Conservation (phyloP, 2,329 filamentous ascomycete genomes). For the Chaetomiaceae sp. region DNA sequence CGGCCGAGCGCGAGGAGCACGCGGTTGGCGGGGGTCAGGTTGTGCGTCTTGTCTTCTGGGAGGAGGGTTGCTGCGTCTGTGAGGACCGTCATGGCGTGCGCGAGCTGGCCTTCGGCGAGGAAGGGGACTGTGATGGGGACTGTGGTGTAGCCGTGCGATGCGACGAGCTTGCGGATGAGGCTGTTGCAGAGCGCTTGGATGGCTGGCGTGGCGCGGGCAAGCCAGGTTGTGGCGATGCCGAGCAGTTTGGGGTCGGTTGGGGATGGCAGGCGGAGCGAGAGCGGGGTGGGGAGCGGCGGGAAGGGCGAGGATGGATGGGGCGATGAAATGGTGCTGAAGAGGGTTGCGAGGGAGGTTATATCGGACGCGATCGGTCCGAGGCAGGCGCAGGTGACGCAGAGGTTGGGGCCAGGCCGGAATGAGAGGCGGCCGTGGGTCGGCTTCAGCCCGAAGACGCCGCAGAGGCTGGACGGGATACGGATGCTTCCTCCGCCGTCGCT, state of each 20-base stretch:
- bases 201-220: constrained; percentile 41
- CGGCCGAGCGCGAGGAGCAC: constrained; percentile 61
- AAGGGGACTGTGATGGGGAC: constrained; percentile 56
- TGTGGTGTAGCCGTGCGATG: constrained; percentile 46
- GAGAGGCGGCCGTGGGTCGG: constrained; percentile 64
- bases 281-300: constrained; percentile 34
- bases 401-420: constrained; percentile 51
- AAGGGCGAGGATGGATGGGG: constrained; percentile 59
- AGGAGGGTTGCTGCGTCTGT: constrained; percentile 51
- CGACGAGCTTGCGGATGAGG: constrained; percentile 49
- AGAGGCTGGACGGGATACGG: constrained; percentile 66
- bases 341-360: constrained; percentile 60
- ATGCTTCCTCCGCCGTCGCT: constrained; percentile 71
- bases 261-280: constrained; percentile 13
- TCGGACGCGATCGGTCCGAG: constrained; percentile 63
- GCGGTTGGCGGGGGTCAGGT: constrained; percentile 57
- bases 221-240: constrained; percentile 62
- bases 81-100: constrained; percentile 70
- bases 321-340: constrained; percentile 59
- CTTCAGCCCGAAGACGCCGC: constrained; percentile 71
- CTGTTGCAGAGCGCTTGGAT: constrained; percentile 39
- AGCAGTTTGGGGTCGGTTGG: constrained; percentile 43
- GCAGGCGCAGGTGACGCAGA: constrained; percentile 58
- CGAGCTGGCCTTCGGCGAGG: constrained; percentile 59
- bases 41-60: constrained; percentile 36